These are phyloP conservation scores for Casuarina glauca DNA, from an alignment of 306 rosid species.

Conservation along the genomic window DNA sequence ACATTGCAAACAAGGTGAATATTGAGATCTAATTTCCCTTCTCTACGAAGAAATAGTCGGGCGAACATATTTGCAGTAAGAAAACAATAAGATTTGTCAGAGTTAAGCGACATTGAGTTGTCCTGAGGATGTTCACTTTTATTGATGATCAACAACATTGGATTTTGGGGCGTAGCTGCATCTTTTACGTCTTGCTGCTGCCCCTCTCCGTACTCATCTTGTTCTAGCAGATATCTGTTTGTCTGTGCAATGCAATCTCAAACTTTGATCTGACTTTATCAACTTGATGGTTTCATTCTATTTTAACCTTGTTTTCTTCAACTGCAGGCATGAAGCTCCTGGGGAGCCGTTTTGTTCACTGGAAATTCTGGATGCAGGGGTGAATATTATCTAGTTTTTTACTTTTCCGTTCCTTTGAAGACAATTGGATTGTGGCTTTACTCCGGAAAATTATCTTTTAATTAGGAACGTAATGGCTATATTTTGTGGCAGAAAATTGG, in stretches of 20 bases:
- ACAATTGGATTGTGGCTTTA: conserved; percentile 46
- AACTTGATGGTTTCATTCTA: not conserved
- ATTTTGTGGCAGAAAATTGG: conserved; percentile 55
- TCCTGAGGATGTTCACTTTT: not conserved
- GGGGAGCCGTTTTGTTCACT: conserved; percentile 43
- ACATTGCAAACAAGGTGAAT: conserved; percentile 90
- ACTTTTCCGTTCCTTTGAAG: conserved; percentile 30
- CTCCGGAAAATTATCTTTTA: conserved; percentile 22
- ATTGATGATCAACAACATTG: not conserved
- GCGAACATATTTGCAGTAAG: not conserved
- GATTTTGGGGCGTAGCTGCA: not conserved
- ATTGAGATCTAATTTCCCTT: not conserved
- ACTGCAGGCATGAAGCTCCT: conserved; percentile 62
- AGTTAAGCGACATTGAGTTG: not conserved
- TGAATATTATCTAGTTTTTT: conserved; percentile 80
- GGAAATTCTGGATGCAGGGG: conserved; percentile 95
- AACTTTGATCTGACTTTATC: not conserved
- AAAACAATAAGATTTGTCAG: not conserved
- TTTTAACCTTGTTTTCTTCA: not conserved
- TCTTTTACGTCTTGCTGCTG: not conserved
- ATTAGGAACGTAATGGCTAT: conserved; percentile 53
- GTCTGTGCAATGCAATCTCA: not conserved
- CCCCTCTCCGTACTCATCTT: not conserved
- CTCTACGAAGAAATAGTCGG: not conserved
- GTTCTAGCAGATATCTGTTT: not conserved